Conservation (phyloP, 164 flowering plant genomes). For the Magnolia officinalis region DNA sequence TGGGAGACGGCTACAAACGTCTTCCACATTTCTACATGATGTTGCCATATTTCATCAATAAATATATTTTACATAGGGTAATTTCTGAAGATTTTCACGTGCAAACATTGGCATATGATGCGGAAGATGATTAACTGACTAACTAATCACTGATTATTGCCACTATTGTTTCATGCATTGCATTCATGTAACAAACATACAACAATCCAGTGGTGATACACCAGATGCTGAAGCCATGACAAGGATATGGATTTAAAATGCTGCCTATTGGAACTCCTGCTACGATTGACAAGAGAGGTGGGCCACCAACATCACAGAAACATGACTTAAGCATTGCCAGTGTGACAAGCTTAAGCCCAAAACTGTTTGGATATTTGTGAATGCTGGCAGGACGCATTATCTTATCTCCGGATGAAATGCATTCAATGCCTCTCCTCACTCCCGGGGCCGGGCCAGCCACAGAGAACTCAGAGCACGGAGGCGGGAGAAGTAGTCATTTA, state of each 20-base stretch:
- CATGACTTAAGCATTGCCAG: background rate
- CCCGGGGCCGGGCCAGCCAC: conserved; percentile 81
- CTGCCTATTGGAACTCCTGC: background rate
- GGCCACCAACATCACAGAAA: background rate
- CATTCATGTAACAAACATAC: too few relatives aligned
- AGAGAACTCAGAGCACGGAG: conserved; percentile 83
- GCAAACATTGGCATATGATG: background rate
- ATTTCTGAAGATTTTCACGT: background rate
- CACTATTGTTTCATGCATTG: background rate
- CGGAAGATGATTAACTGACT: background rate
- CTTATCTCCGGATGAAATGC: background rate
- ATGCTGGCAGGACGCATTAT: background rate
- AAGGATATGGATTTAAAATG: background rate
- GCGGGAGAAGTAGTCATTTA: conserved; percentile 67
- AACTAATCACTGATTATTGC: background rate
- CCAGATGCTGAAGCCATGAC: background rate
- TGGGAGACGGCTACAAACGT: too few relatives aligned
- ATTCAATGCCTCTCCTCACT: conserved; percentile 34
- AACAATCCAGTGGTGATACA: background rate
- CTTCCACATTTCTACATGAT: background rate
- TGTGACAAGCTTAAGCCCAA: background rate
- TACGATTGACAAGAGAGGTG: background rate
- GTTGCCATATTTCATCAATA: background rate
- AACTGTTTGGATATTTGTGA: background rate
- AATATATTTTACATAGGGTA: background rate